Evolutionary conservation across 192 early-diverging fungal species (phyloP), one percentile per base, ranked within the genome.

Genomic region (Backusella tarrabulga): DNA sequence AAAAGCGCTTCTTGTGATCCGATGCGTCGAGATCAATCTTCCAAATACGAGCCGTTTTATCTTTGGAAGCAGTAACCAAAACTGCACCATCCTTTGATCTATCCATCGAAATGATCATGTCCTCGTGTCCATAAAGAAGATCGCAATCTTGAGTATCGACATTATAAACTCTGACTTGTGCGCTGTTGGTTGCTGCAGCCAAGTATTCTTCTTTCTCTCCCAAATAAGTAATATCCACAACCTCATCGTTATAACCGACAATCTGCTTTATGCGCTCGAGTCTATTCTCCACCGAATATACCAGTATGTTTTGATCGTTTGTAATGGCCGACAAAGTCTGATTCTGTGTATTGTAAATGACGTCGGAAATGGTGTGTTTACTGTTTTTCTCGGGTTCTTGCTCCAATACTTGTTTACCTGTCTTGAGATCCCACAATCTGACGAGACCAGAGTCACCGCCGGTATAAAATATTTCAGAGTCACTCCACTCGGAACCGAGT

Each of bases 221-320:
- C n/a, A 96, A 84, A 46, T 94, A 94, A 1, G 83, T 83, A 63
- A 98, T 77, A 79, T 97, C 97, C 15, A 98, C 91, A 38, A 99
- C 90, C 75, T 99, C 98, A 73, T 99, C 95, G 75, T 98, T 98
- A 82, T 97, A 96, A 41, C 98, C 98, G 6, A 95, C 92, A 81
- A 98, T 92, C 81, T 97, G 94, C 74, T 92, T 93, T 23, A 87
- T 81, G 4, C 91, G 88, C 76, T 88, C 85, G 26, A 94, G 77
- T 41, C 80, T 76, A 12, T 82, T 77, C 11, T 75, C 69, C 12
- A 92, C 80, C 19, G 87, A 74, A 79, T 95, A 96, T 66, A 97
- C 91, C 46, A 95, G 68, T 75, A 99, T 88, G 78, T 97, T 97
- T 78, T 97, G 95, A 81, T 98, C 98, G 70, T 90, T 93, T 19